Conservation (phyloP, 116 monocot genomes). For the Zostera marina region DNA sequence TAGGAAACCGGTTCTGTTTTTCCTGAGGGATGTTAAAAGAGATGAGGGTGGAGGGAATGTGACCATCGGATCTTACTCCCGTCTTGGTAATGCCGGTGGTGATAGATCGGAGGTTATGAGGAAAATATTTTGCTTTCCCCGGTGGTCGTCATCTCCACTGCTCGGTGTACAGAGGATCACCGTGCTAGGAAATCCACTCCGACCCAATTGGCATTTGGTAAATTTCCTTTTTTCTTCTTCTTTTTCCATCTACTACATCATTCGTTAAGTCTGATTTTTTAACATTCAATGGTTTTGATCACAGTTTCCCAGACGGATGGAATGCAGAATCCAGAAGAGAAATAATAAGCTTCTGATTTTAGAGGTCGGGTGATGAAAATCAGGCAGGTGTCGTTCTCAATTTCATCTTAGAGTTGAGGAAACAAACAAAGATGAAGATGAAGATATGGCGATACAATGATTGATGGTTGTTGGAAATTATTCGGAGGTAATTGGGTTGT, state of each 20-base stretch:
- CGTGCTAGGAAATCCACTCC: slow-evolving; percentile 36
- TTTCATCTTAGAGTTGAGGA: too few relatives aligned
- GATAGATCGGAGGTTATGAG: slow-evolving; percentile 44
- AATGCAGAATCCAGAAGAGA: slow-evolving; percentile 30
- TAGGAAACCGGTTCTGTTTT: slow-evolving; percentile 66
- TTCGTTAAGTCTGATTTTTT: not conserved
- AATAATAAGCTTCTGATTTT: slow-evolving; percentile 26
- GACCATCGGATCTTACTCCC: slow-evolving; percentile 27
- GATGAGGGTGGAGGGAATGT: slow-evolving; percentile 52
- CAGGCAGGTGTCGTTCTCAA: too few relatives aligned
- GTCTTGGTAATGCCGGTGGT: too few relatives aligned
- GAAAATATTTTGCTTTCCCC: slow-evolving; percentile 71
- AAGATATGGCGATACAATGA: too few relatives aligned
- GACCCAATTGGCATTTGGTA: slow-evolving; percentile 67
- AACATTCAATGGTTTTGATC: not conserved
- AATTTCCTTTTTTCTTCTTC: not conserved
- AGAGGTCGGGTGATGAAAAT: slow-evolving; percentile 35
- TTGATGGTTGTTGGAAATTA: too few relatives aligned
- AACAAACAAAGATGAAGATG: too few relatives aligned
- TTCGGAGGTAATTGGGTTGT: too few relatives aligned
- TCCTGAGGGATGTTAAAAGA: slow-evolving; percentile 49
- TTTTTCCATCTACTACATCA: not conserved
- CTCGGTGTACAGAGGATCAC: slow-evolving; percentile 38
- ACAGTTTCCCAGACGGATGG: slow-evolving; percentile 52
- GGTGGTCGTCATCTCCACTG: slow-evolving; percentile 39